Base-by-base conservation (phyloP, 495 filamentous ascomycete genomes). In the Penicillium riverlandense region DNA sequence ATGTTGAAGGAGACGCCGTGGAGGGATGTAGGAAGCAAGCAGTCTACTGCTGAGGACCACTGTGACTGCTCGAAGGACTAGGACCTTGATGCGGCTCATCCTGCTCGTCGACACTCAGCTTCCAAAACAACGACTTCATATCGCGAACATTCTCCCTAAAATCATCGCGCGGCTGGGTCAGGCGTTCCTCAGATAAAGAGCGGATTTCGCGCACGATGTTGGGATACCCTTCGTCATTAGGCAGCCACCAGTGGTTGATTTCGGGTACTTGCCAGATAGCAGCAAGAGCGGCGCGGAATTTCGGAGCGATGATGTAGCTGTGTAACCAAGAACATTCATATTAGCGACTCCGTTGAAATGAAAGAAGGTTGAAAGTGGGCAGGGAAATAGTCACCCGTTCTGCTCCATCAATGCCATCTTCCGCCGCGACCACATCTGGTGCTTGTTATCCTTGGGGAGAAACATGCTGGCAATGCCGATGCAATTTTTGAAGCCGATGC, bases 221-320 rank as follows among this genome's bases (percentile, higher is more conserved):
- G 4, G 77, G 76, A 52, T 81, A 84, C 14, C 77, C 80, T 68
- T 89, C 85, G 54, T 89, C 79, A 55, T 90, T 79, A 2, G 89
- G 86, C 15, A 94, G 76, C 89, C 89, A 96, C 88, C 88, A 95
- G 32, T 83, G 75, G 41, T 76, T 71, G 45, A 87, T 71, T 40
- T 80, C 82, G 8, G 79, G 75, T 30, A 83, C 69, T 49, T 75
- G 67, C 74, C 88, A 95, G 29, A 85, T 58, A 28, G 81, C 76
- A 11, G 85, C 77, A 70, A 98, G 82, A 40, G 75, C 77, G 16
- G 66, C 62, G 53, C 91, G 86, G 62, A 90, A 83, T 35, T 76
- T 80, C 28, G 76, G 63, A 7, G 90, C 83, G 48, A 83, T 88
- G 22, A 94, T 83, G 61, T 94, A 95, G 35, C 91, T 96, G 54